Evolutionary conservation across 306 rosid species (phyloP).

Genomic region (Malus sieversii): DNA sequence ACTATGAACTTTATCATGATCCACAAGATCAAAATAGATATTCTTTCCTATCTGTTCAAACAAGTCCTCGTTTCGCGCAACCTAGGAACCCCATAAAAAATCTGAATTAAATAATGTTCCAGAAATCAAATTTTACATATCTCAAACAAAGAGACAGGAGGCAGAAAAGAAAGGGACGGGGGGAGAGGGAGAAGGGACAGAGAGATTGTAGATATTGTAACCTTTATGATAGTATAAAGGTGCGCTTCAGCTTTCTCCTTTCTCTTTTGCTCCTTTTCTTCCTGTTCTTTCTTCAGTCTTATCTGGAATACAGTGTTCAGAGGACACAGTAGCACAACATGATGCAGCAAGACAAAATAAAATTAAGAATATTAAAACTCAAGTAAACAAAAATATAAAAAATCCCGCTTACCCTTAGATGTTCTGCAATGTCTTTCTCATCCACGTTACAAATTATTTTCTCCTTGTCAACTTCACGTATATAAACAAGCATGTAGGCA

Average conservation of each 20-base stretch:
- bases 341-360: background rate
- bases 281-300: slow-evolving; percentile 85
- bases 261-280: slow-evolving; percentile 76
- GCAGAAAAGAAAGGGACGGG: background rate
- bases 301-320: slow-evolving; percentile 31
- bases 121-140: slow-evolving; percentile 6
- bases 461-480: slow-evolving; percentile 85
- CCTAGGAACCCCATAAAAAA: slow-evolving; percentile 29
- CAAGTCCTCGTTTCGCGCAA: slow-evolving; percentile 78
- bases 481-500: slow-evolving; percentile 95
- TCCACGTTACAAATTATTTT: slow-evolving; percentile 82
- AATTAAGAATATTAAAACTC: background rate
- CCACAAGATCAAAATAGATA: slow-evolving; percentile 85
- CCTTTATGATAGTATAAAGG: slow-evolving; percentile 80
- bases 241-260: slow-evolving; percentile 88
- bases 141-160: background rate
- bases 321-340: background rate
- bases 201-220: slow-evolving; percentile 16
- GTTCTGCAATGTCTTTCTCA: slow-evolving; percentile 83
- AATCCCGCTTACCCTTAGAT: slow-evolving; percentile 59
- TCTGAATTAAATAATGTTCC: background rate
- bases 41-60: slow-evolving; percentile 69
- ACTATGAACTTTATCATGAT: slow-evolving; percentile 86
- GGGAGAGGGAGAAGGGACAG: background rate
- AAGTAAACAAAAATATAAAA: background rate